Percentiles rank a stretch among this genome's conserved stretches.
Conservation (phyloP, 495 filamentous ascomycete genomes). For the Xylaria nigripes region DNA sequence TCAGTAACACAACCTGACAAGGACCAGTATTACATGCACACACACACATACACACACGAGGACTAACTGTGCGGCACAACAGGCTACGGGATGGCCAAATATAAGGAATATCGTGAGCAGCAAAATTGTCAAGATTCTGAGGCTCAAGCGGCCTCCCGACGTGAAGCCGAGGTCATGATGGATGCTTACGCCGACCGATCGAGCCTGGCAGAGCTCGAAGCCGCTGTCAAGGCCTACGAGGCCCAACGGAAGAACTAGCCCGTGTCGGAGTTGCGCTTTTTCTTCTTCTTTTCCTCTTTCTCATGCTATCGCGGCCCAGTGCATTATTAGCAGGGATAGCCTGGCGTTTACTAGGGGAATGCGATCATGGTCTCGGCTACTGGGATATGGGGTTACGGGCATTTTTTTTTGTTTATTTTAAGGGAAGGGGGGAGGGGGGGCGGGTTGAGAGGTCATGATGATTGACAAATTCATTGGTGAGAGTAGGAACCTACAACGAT, state of each 20-base stretch:
- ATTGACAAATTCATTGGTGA: too few species aligned
- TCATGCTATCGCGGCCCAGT: too few species aligned
- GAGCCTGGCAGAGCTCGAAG: constrained; percentile 48
- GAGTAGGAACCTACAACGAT: too few species aligned
- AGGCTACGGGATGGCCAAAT: constrained; percentile 34
- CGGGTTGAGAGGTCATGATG: too few species aligned
- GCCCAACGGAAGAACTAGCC: constrained; percentile 15
- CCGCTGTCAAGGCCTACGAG: constrained; percentile 50
- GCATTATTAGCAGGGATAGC: too few species aligned
- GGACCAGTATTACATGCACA: neutral
- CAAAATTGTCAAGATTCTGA: constrained; percentile 13
- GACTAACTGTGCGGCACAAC: neutral
- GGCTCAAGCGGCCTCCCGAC: constrained; percentile 16
- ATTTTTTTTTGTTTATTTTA: too few species aligned
- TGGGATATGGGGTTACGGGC: too few species aligned
- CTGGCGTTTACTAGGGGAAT: too few species aligned
- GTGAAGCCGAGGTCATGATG: constrained; percentile 27
- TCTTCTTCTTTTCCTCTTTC: too few species aligned
- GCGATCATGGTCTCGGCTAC: too few species aligned
- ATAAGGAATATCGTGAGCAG: constrained; percentile 19
- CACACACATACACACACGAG: too few species aligned
- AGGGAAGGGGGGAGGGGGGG: too few species aligned
- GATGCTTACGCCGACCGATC: constrained; percentile 55
- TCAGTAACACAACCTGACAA: constrained; percentile 4
- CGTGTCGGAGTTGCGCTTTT: neutral